Percentiles rank a stretch among this genome's conserved stretches.
Conservation (phyloP, 73 alveolate genomes). For the Tetrahymena borealis region DNA sequence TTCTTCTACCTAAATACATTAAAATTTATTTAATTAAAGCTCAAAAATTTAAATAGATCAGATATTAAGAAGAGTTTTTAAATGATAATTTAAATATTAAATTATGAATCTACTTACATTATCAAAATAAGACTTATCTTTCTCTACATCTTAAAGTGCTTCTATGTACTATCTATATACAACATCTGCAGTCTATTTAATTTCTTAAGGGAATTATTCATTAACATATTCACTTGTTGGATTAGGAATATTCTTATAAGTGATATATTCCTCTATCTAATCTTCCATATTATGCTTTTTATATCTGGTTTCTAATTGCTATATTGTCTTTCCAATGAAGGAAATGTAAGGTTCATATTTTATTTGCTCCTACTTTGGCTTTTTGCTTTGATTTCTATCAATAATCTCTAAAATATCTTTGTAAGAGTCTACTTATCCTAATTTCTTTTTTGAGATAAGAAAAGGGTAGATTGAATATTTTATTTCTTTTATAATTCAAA, state of each 20-base stretch:
- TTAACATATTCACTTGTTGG: not conserved
- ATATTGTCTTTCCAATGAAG: not conserved
- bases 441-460: not conserved
- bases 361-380: not conserved
- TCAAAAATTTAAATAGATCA: no score
- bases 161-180: not conserved
- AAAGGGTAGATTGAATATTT: not conserved
- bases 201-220: not conserved
- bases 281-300: not conserved
- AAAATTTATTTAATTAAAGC: no score
- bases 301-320: not conserved
- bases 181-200: not conserved
- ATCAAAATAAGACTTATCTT: not conserved
- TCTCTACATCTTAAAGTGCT: not conserved
- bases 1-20: not conserved
- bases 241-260: not conserved
- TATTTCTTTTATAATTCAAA: not conserved
- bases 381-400: not conserved
- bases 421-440: not conserved
- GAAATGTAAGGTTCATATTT: not conserved
- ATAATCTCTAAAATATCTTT: not conserved
- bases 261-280: not conserved
- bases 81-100: not conserved
- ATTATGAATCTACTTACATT: not conserved
- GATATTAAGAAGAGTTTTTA: not conserved